Evolutionary conservation across 2,329 filamentous ascomycete genomes (phyloP).

Genomic region (Alternaria triticina): DNA sequence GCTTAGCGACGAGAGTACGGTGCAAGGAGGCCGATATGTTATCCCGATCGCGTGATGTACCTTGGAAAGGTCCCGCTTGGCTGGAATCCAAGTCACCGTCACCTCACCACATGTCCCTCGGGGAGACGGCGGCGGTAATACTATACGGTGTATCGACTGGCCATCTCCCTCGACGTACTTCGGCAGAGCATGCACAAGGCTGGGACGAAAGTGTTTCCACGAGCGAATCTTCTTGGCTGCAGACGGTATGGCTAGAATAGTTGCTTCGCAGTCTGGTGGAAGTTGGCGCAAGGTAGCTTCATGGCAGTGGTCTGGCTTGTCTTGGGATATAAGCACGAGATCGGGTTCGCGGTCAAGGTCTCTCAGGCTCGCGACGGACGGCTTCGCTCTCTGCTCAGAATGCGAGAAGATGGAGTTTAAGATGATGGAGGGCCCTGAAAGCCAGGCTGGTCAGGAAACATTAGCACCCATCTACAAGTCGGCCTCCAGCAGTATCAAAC

Average conservation of each 20-base stretch:
- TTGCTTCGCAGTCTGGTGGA: conserved; percentile 60
- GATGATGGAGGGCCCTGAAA: conserved; percentile 66
- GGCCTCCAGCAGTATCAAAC: not conserved
- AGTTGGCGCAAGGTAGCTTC: conserved; percentile 71
- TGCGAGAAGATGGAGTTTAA: conserved; percentile 67
- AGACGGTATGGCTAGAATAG: conserved; percentile 70
- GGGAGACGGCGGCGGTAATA: conserved; percentile 60
- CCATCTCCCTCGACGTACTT: conserved; percentile 51
- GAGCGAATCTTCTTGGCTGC: conserved; percentile 69
- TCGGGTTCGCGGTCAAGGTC: conserved; percentile 61
- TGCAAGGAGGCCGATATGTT: conserved; percentile 69
- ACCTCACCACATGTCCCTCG: conserved; percentile 68
- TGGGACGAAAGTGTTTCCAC: conserved; percentile 71
- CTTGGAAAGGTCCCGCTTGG: conserved; percentile 65
- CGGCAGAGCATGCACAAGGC: conserved; percentile 52
- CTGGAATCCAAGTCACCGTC: conserved; percentile 71
- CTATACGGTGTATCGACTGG: conserved; percentile 55
- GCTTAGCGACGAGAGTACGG: conserved; percentile 40
- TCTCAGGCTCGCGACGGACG: conserved; percentile 64
- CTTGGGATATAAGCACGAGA: conserved; percentile 65
- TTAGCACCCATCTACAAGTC: conserved; percentile 4
- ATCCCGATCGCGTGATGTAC: conserved; percentile 73
- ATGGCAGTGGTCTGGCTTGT: conserved; percentile 74
- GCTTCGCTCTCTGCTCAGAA: conserved; percentile 61
- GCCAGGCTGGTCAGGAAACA: conserved; percentile 58